Evolutionary conservation across 2,329 filamentous ascomycete genomes (phyloP).

Genomic region (Exophiala dermatitidis): DNA sequence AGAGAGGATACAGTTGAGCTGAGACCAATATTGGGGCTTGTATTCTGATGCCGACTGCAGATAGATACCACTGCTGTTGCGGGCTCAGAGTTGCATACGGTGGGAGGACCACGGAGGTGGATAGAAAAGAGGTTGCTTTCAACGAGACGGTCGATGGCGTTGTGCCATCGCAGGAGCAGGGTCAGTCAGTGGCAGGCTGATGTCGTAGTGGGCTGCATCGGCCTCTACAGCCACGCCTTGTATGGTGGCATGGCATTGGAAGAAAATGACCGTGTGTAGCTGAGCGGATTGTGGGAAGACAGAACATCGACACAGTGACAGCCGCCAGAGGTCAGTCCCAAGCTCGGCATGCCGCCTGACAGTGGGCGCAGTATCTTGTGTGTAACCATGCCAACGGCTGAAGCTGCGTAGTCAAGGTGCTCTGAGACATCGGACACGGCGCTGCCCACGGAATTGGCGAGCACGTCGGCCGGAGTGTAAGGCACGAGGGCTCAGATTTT

Average conservation of each 20-base stretch:
- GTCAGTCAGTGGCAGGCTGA: not conserved
- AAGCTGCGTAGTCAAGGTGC: not conserved
- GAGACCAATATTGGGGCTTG: conserved; percentile 11
- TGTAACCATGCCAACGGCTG: not conserved
- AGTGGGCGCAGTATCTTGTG: not conserved
- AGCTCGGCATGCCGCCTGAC: not conserved
- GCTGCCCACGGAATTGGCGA: not conserved
- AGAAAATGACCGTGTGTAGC: not conserved
- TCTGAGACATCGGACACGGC: conserved; percentile 2
- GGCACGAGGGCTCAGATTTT: not conserved
- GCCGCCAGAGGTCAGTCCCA: not conserved
- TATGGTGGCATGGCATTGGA: not conserved
- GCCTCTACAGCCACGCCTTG: not conserved
- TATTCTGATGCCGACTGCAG: conserved; percentile 7
- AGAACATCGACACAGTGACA: not conserved
- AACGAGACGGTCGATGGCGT: not conserved
- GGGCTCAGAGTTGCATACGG: conserved; percentile 5
- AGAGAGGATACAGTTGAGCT: not conserved
- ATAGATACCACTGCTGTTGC: not conserved
- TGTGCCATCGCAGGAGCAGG: not conserved
- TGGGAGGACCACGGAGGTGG: not conserved
- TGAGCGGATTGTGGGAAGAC: not conserved
- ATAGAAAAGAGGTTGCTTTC: not conserved
- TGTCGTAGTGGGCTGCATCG: not conserved
- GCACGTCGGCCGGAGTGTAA: not conserved